phyloP scores from a whole-genome alignment of 108 stramenopile genomes.

The Parietichytrium sp. region DNA sequence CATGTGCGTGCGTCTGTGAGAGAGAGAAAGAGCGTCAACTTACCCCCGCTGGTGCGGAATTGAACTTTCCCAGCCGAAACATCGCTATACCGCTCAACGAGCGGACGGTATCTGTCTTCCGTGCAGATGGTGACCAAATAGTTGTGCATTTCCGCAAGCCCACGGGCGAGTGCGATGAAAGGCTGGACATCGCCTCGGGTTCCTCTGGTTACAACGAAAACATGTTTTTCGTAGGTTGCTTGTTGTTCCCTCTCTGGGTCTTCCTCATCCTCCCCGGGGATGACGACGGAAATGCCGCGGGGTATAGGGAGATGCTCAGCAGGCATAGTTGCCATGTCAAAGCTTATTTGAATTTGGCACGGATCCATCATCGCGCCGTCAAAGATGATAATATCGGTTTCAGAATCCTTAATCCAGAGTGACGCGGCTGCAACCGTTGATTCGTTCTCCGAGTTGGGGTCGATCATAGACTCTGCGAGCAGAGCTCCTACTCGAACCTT shows the following conservation, averaged over 20 bases:
- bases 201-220: neutral
- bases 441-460: too few species aligned
- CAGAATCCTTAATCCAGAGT: neutral
- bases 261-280: neutral
- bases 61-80: neutral
- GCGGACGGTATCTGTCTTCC: constrained; percentile 20
- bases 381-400: constrained; percentile 13
- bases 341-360: neutral
- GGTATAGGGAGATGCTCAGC: neutral
- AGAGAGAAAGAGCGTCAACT: too few species aligned
- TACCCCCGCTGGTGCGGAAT: constrained; percentile 25
- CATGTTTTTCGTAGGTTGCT: neutral
- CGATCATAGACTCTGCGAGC: too few species aligned
- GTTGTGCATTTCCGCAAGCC: neutral
- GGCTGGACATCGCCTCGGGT: constrained; percentile 31
- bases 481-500: too few species aligned
- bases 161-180: constrained; percentile 21
- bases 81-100: constrained; percentile 22
- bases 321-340: neutral
- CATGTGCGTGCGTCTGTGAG: too few species aligned
- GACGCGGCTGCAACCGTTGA: neutral
- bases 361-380: neutral
- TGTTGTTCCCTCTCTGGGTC: neutral
- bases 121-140: constrained; percentile 19
- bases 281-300: neutral